These are phyloP conservation scores for Hyaloscypha hepaticicola DNA, from an alignment of 495 filamentous ascomycete species.

Conservation along the genomic window DNA sequence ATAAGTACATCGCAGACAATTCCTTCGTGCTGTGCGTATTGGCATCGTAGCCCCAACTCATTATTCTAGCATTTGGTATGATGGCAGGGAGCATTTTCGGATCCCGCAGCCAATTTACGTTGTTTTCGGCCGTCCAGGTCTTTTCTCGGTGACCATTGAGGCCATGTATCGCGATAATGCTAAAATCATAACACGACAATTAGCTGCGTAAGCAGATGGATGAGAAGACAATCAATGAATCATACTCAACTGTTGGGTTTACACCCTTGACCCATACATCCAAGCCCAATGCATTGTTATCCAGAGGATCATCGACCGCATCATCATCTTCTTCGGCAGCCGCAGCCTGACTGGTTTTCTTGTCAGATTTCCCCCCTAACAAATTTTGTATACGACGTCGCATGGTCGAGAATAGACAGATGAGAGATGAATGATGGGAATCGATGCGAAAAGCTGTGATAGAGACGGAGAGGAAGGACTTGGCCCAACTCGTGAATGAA, in stretches of 20 bases:
- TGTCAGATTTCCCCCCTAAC: not conserved
- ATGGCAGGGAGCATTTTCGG: constrained; percentile 41
- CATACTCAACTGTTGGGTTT: constrained; percentile 28
- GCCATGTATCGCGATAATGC: constrained; percentile 46
- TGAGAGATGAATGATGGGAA: not conserved
- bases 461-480: not conserved
- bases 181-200: constrained; percentile 22
- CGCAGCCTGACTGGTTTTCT: constrained; percentile 2
- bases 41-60: constrained; percentile 52
- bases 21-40: constrained; percentile 27
- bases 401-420: not conserved
- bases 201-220: constrained; percentile 16
- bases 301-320: constrained; percentile 3
- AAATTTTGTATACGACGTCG: not conserved
- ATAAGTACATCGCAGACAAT: constrained; percentile 29
- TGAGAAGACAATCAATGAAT: constrained; percentile 9
- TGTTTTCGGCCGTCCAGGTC: constrained; percentile 42
- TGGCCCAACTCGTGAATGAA: too few species aligned
- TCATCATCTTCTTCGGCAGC: not conserved
- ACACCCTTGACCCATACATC: constrained; percentile 26
- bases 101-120: constrained; percentile 48
- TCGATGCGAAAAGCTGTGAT: not conserved
- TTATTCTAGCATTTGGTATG: constrained; percentile 45
- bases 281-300: constrained; percentile 21
- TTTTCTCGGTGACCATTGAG: constrained; percentile 38